Evolutionary conservation across 345 rosid genomes (phyloP).

Genomic region (Populus alba): DNA sequence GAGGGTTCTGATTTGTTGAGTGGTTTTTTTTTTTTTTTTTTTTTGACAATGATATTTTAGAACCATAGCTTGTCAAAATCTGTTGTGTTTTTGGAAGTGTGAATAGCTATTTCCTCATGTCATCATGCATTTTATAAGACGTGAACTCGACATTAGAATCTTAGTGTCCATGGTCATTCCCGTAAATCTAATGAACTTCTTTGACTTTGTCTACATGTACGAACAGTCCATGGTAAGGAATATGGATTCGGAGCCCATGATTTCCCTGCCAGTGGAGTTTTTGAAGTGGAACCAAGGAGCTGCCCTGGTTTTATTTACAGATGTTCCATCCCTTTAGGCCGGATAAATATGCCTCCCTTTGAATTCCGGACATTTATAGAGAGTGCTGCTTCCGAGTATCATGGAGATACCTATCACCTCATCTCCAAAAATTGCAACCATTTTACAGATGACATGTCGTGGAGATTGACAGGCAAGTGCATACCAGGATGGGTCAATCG

Average conservation of each 20-base stretch:
- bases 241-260: constrained; percentile 79
- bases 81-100: neutral
- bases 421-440: constrained; percentile 82
- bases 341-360: constrained; percentile 39
- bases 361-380: constrained; percentile 60
- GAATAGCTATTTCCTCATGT: neutral
- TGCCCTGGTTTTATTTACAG: constrained; percentile 71
- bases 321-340: constrained; percentile 50
- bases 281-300: constrained; percentile 68
- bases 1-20: neutral
- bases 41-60: neutral
- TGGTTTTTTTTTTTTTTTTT: neutral
- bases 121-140: neutral
- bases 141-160: neutral
- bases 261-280: constrained; percentile 73
- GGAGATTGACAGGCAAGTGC: constrained; percentile 51
- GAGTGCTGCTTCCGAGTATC: constrained; percentile 64
- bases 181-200: neutral
- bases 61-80: neutral
- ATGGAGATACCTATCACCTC: constrained; percentile 78
- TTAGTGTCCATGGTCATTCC: neutral
- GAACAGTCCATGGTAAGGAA: constrained; percentile 76
- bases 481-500: constrained; percentile 84
- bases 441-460: constrained; percentile 57
- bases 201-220: neutral